These are phyloP conservation scores for Ammopiptanthus mongolicus DNA, from an alignment of 306 rosid species.

Conservation along the genomic window DNA sequence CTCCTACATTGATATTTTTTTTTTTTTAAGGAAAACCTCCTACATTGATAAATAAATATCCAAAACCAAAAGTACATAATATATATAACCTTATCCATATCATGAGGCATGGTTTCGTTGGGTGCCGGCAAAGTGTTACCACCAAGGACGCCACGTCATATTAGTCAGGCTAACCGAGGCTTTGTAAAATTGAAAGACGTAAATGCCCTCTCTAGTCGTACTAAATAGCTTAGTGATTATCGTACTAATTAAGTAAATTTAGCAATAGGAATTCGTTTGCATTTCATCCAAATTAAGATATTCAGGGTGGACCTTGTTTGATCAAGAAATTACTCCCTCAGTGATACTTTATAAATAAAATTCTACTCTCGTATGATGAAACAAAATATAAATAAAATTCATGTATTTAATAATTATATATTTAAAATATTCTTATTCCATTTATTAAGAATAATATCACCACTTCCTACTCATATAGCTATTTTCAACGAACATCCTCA, in stretches of 20 bases:
- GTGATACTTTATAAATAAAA: too few species aligned
- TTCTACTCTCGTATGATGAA: too few species aligned
- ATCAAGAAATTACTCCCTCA: not conserved
- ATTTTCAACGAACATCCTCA: too few species aligned
- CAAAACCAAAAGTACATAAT: not conserved
- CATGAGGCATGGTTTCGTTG: constrained; percentile 2
- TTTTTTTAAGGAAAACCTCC: too few species aligned
- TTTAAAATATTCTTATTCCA: too few species aligned
- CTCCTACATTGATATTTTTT: too few species aligned
- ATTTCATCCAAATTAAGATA: too few species aligned
- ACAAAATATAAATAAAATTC: too few species aligned
- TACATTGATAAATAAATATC: too few species aligned
- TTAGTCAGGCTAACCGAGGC: not conserved
- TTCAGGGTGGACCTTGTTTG: not conserved
- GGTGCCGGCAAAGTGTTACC: constrained; percentile 27
- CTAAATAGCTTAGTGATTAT: not conserved
- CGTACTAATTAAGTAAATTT: not conserved
- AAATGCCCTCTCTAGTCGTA: not conserved
- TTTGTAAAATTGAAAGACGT: not conserved
- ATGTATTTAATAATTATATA: too few species aligned
- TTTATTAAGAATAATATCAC: too few species aligned
- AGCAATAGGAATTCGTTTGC: not conserved
- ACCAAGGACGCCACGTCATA: constrained; percentile 3
- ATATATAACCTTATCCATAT: constrained; percentile 13
- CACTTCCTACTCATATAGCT: too few species aligned